These are phyloP conservation scores for Perilla frutescens DNA, from an alignment of 257 asterid genomes.

Conservation along the genomic window DNA sequence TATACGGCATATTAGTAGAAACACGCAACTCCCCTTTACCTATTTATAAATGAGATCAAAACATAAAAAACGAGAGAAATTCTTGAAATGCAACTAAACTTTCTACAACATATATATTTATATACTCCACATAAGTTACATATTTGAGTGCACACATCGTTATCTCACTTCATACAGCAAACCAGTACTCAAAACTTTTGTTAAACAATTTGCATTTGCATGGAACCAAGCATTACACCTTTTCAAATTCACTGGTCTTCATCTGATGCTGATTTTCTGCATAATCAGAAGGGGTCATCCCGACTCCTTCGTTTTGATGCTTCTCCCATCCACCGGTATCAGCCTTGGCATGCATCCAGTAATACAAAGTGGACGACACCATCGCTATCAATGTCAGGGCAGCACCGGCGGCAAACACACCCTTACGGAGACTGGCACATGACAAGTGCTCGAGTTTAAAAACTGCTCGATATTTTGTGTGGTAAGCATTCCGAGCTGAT, in stretches of 20 bases:
- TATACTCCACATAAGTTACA: conserved; percentile 32
- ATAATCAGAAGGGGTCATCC: conserved; percentile 59
- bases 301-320: conserved; percentile 86
- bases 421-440: conserved; percentile 89
- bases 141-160: conserved; percentile 5
- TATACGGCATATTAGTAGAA: no score
- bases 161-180: conserved; percentile 19
- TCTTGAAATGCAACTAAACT: conserved; percentile 23
- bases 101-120: conserved; percentile 29
- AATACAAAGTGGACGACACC: conserved; percentile 63
- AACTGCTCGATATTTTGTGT: conserved; percentile 78
- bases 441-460: conserved; percentile 68
- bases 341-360: conserved; percentile 84
- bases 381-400: conserved; percentile 70
- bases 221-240: conserved; percentile 27
- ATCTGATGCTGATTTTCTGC: conserved; percentile 52
- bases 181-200: conserved; percentile 22
- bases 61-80: neutral
- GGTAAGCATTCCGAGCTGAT: conserved; percentile 94
- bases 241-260: conserved; percentile 49
- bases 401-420: conserved; percentile 95
- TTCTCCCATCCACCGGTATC: conserved; percentile 95
- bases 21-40: no score
- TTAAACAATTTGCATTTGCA: neutral
- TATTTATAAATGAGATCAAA: neutral